Conservation (phyloP, 805 yeast genomes). For the Saccharomycopsis fodiens region DNA sequence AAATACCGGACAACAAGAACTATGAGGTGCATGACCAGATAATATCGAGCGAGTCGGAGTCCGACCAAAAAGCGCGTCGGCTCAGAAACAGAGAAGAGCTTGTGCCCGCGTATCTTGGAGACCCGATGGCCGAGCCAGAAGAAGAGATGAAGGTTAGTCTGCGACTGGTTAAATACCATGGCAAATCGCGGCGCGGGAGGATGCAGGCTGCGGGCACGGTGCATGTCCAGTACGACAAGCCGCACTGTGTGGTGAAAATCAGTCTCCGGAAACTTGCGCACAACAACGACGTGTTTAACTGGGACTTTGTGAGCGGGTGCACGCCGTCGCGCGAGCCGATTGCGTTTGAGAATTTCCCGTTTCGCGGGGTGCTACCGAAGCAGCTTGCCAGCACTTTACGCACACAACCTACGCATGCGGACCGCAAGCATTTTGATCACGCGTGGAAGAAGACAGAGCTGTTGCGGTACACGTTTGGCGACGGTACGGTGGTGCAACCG, state of each 20-base stretch:
- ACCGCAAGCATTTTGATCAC: conserved; percentile 41
- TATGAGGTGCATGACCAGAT: conserved; percentile 31
- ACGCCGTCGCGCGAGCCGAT: neutral
- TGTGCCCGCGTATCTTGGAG: neutral
- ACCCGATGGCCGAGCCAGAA: conserved; percentile 1
- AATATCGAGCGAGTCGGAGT: conserved; percentile 20
- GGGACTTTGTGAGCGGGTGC: neutral
- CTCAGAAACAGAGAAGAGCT: conserved; percentile 19
- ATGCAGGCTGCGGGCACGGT: neutral
- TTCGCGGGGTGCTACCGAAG: conserved; percentile 53
- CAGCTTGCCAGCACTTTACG: conserved; percentile 51
- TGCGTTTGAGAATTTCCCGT: conserved; percentile 49
- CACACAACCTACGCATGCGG: conserved; percentile 52
- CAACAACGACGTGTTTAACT: conserved; percentile 11
- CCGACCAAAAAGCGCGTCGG: conserved; percentile 21
- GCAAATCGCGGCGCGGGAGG: neutral
- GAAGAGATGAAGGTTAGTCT: neutral
- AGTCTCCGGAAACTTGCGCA: conserved; percentile 10
- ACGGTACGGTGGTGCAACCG: conserved; percentile 25
- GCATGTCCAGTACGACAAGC: neutral
- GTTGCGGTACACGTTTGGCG: conserved; percentile 31
- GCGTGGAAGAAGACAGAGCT: conserved; percentile 33
- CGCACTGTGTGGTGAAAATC: conserved; percentile 9
- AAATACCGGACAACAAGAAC: conserved; percentile 33
- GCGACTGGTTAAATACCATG: neutral